Conservation (phyloP, 2,329 filamentous ascomycete species). For the Fusarium sp. region DNA sequence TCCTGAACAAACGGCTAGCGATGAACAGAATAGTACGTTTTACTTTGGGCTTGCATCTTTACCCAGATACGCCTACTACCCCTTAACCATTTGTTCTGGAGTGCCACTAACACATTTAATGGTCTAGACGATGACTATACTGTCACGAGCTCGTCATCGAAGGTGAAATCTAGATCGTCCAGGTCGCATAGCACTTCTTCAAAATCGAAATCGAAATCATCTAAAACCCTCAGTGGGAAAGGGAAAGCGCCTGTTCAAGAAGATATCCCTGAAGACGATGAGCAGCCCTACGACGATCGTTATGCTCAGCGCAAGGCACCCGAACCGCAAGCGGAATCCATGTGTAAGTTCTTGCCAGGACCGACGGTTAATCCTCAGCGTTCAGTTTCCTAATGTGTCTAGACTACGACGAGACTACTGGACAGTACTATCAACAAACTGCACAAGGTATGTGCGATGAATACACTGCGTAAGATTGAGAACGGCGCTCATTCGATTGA, state of each 20-base stretch:
- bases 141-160: conserved; percentile 30
- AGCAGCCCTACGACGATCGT: conserved; percentile 9
- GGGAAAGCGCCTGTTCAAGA: conserved; percentile 37
- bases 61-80: not conserved
- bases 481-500: not conserved
- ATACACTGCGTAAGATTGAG: not conserved
- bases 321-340: not conserved
- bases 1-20: conserved; percentile 27
- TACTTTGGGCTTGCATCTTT: not conserved
- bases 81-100: not conserved
- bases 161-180: conserved; percentile 26
- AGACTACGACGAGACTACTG: conserved; percentile 30
- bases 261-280: conserved; percentile 36
- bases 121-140: conserved; percentile 40
- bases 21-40: conserved; percentile 43
- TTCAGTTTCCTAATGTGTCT: not conserved
- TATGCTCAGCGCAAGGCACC: conserved; percentile 2
- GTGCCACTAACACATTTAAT: conserved; percentile 19
- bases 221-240: conserved; percentile 40
- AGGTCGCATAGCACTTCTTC: conserved; percentile 34
- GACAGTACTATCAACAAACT: conserved; percentile 17
- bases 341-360: conserved; percentile 11
- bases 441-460: conserved; percentile 19
- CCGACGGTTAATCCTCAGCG: not conserved
- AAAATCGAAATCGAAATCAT: conserved; percentile 38